Conservation (phyloP, 768 basidiomycete species). For the Amanita molliuscula region DNA sequence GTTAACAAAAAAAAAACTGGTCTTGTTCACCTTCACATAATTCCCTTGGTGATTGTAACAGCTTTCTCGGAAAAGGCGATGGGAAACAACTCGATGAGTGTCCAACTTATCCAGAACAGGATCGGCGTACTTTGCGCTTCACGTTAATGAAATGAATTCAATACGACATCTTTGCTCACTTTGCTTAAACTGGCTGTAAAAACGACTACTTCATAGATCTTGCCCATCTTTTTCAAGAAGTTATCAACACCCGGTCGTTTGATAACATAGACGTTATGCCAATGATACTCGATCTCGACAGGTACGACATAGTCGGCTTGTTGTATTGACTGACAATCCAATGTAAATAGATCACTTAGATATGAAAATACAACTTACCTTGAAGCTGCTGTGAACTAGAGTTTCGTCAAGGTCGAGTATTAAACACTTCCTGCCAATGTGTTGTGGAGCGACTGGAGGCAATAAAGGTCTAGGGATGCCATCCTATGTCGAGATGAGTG, state of each 20-base stretch:
- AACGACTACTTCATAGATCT: slow-evolving; percentile 95
- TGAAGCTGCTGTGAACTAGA: slow-evolving; percentile 95
- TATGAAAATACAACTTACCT: slow-evolving; percentile 39
- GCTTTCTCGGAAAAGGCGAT: slow-evolving; percentile 93
- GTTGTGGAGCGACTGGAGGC: slow-evolving; percentile 70
- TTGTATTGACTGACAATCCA: slow-evolving; percentile 60
- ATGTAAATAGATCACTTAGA: slow-evolving; percentile 1
- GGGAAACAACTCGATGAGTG: slow-evolving; percentile 82
- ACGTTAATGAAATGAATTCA: slow-evolving; percentile 1
- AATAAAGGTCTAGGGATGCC: slow-evolving; percentile 82
- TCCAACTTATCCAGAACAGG: slow-evolving; percentile 98
- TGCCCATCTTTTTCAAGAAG: slow-evolving; percentile 97
- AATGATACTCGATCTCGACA: slow-evolving; percentile 96
- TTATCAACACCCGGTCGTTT: slow-evolving; percentile 97
- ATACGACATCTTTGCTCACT: slow-evolving; percentile 32
- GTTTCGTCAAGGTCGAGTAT: slow-evolving; percentile 98
- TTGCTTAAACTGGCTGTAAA: slow-evolving; percentile 98
- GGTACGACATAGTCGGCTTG: slow-evolving; percentile 98
- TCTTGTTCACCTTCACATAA: slow-evolving; percentile 80
- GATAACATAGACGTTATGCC: slow-evolving; percentile 98
- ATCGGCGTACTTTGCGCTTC: slow-evolving; percentile 75
- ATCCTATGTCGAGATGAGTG: slow-evolving; percentile 39
- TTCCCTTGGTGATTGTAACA: slow-evolving; percentile 99
- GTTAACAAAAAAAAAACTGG: slow-evolving; percentile 3
- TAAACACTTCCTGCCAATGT: slow-evolving; percentile 87